Evolutionary conservation across 306 rosid species (phyloP), one percentile per base, ranked within the genome.

Genomic region (Quercus aquifolioides): DNA sequence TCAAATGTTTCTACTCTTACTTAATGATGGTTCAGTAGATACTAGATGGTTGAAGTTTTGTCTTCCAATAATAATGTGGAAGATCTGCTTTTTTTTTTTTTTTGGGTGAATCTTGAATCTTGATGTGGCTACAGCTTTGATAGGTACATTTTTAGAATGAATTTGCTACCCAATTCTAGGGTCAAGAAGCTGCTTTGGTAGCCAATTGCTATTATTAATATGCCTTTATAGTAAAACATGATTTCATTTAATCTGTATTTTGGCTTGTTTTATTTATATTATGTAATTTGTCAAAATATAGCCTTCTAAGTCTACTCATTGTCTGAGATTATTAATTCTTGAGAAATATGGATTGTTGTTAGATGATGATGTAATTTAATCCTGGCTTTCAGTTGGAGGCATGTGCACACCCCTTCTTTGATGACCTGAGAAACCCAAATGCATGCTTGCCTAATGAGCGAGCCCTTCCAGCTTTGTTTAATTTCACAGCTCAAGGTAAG

Each of bases 401-500:
- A 41, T 94, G 98, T 78, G 93, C 95, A 0, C 98, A 91, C 73
- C 95, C 97, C 5, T 91, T 94, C 90, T 94, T 94, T 74, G 86
- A 94, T 49, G 95, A 85, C 73, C 89, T 94, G 68, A 85, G 98
- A 73, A 94, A 86, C 82, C 95, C 92, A 21, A 90, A 86, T 67
- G 82, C 85, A 10, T 71, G 84, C 76, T 83, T 94, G 80, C 98
- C 92, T 4, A 91, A 91, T 46, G 98, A 97, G 58, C 89, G 81
- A 75, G 85, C 92, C 3, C 71, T 94, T 12, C 98, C 97, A 49
- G 92, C 95, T 54, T 80, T 94, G 88, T 94, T 85, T 76, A 77
- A 94, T 87, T 94, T 94, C 83, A 91, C 97, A 52, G 89, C 93
- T 33, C 92, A 87, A 90, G 98, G 98, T 94, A 86, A 78, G 74